phyloP scores from a whole-genome alignment of 441 rosid genomes.

The Sinapis alba region DNA sequence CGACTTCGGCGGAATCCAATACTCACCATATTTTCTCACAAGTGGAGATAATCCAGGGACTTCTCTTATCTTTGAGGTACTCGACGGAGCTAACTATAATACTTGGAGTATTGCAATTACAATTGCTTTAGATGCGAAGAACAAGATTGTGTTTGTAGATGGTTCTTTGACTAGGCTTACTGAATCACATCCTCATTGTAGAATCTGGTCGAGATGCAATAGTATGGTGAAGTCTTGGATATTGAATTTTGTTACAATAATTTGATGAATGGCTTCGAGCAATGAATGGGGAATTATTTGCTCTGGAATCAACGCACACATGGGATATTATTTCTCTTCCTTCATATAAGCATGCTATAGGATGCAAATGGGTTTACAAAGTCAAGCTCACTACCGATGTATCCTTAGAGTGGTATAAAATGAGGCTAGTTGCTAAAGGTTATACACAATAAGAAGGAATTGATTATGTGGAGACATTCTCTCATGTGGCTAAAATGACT shows the following conservation, averaged over 20 bases:
- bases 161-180: background rate
- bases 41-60: background rate
- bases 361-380: background rate
- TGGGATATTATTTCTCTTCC: background rate
- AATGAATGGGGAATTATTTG: background rate
- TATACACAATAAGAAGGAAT: background rate
- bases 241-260: background rate
- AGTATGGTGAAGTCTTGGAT: too few species aligned
- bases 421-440: background rate
- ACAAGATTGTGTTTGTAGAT: background rate
- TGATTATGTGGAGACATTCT: background rate
- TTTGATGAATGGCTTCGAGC: background rate
- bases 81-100: background rate
- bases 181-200: background rate
- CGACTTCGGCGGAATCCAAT: background rate
- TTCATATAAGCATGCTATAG: background rate
- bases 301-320: background rate
- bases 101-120: background rate
- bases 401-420: background rate
- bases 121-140: background rate
- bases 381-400: background rate
- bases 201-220: too few species aligned
- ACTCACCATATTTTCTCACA: background rate
- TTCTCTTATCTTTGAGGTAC: background rate
- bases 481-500: background rate